Percentiles rank a stretch among this genome's conserved stretches.
These are phyloP conservation scores for Trichoderma simmonsii DNA, from an alignment of 2,329 filamentous ascomycete species.

Conservation along the genomic window DNA sequence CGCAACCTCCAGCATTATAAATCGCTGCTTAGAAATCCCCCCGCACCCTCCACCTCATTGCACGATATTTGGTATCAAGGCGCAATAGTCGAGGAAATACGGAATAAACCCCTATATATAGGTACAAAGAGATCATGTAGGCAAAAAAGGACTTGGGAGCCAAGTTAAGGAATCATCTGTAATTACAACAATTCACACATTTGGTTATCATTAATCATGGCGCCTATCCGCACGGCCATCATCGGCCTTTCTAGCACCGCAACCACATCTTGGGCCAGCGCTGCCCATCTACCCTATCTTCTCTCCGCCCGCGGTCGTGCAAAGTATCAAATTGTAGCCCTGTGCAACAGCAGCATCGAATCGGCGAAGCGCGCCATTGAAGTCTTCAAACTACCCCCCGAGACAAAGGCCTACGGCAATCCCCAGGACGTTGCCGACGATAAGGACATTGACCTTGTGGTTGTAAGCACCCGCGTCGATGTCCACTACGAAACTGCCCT, in stretches of 20 bases:
- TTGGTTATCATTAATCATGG: slow-evolving; percentile 30
- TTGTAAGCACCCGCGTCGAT: slow-evolving; percentile 53
- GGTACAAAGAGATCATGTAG: too few species aligned
- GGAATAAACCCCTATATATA: not conserved
- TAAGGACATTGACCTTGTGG: slow-evolving; percentile 51
- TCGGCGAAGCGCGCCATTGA: slow-evolving; percentile 44
- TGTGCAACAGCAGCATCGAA: slow-evolving; percentile 48
- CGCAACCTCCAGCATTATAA: not conserved
- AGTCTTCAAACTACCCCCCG: slow-evolving; percentile 39
- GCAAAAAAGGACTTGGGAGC: not conserved
- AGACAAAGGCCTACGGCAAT: slow-evolving; percentile 49
- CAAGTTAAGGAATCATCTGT: not conserved
- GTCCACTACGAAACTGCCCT: slow-evolving; percentile 45
- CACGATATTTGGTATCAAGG: not conserved
- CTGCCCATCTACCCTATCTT: slow-evolving; percentile 59
- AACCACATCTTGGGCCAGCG: slow-evolving; percentile 51
- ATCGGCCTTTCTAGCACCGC: slow-evolving; percentile 55
- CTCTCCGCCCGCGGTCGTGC: slow-evolving; percentile 41
- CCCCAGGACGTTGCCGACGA: slow-evolving; percentile 48
- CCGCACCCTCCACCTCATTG: not conserved
- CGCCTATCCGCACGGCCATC: slow-evolving; percentile 54
- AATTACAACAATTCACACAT: not conserved
- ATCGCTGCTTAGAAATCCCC: slow-evolving; percentile 12
- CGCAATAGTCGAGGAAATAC: not conserved
- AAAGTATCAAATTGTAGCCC: slow-evolving; percentile 48